These are phyloP conservation scores for Ascochyta clinopodiicola DNA, from an alignment of 2,329 filamentous ascomycete genomes.

Conservation along the genomic window DNA sequence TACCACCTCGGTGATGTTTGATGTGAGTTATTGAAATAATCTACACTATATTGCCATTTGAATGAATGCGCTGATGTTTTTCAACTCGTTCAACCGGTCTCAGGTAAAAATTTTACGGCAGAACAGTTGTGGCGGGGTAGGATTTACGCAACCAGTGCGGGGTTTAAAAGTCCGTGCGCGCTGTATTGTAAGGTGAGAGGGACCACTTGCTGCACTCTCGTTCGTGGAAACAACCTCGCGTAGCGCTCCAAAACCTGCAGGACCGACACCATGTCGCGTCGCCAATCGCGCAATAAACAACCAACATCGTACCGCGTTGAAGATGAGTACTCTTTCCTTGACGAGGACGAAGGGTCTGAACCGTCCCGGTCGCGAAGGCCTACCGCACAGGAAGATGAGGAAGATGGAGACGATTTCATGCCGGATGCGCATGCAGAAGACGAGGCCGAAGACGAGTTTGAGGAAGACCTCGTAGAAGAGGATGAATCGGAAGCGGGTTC, in stretches of 20 bases:
- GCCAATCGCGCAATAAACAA: conserved; percentile 30
- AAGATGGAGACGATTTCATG: conserved; percentile 37
- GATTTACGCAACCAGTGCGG: conserved; percentile 2
- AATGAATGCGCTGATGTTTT: not conserved
- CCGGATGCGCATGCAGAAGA: conserved; percentile 34
- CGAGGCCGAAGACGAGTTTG: conserved; percentile 36
- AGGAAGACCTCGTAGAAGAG: conserved; percentile 45
- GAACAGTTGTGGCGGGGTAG: not conserved
- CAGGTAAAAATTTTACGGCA: not conserved
- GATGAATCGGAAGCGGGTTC: conserved; percentile 27
- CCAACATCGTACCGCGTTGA: conserved; percentile 28
- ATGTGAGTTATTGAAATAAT: conserved; percentile 4
- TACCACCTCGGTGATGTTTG: conserved; percentile 36
- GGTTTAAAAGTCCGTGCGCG: conserved; percentile 26
- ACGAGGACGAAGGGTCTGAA: conserved; percentile 23
- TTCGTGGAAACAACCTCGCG: conserved; percentile 7
- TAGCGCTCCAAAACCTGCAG: conserved; percentile 11
- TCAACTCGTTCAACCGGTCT: not conserved
- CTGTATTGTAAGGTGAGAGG: conserved; percentile 16
- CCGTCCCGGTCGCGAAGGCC: conserved; percentile 18
- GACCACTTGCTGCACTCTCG: conserved; percentile 3
- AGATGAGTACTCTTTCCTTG: conserved; percentile 32
- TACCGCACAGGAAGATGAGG: conserved; percentile 19
- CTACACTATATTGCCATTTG: not conserved
- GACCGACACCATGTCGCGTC: conserved; percentile 24